phyloP scores from a whole-genome alignment of 1,284 basidiomycete genomes.

The Papiliotrema laurentii region DNA sequence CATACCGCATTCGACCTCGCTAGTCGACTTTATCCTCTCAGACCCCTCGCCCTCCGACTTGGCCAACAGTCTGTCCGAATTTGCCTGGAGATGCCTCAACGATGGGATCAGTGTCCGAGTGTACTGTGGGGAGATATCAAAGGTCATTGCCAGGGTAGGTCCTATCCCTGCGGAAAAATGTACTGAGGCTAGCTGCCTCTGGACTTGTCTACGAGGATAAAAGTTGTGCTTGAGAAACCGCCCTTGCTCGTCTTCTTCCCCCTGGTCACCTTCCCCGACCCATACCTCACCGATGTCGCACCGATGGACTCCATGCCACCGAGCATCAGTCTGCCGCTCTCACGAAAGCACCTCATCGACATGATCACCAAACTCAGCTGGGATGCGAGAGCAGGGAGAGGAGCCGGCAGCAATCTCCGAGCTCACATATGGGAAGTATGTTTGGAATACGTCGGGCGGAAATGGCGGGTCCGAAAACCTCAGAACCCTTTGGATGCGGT shows the following conservation, averaged over 20 bases:
- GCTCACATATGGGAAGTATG: slow-evolving; percentile 22
- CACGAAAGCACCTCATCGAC: slow-evolving; percentile 25
- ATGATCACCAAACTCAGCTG: slow-evolving; percentile 17
- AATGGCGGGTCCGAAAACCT: slow-evolving; percentile 17
- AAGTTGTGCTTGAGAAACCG: background rate
- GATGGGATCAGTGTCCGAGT: background rate
- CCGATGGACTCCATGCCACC: slow-evolving; percentile 15
- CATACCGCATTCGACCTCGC: background rate
- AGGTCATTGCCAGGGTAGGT: background rate
- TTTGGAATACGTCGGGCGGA: slow-evolving; percentile 30
- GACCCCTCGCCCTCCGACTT: background rate
- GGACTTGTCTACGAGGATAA: background rate
- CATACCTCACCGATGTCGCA: background rate
- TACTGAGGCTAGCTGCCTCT: background rate
- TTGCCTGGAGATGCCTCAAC: background rate
- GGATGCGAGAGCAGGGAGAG: slow-evolving; percentile 1
- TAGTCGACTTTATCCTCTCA: background rate
- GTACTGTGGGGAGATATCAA: background rate
- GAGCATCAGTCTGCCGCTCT: slow-evolving; percentile 10
- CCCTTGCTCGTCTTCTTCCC: background rate
- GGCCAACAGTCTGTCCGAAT: background rate
- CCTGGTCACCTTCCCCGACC: background rate
- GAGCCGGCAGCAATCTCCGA: slow-evolving; percentile 8
- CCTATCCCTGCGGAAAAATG: background rate
- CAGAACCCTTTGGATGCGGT: slow-evolving; percentile 10